A percentile compares a stretch with the other conserved stretches of the same genome.
phyloP scores from a whole-genome alignment of 768 basidiomycete species.

The Rhizopogon vulgaris region DNA sequence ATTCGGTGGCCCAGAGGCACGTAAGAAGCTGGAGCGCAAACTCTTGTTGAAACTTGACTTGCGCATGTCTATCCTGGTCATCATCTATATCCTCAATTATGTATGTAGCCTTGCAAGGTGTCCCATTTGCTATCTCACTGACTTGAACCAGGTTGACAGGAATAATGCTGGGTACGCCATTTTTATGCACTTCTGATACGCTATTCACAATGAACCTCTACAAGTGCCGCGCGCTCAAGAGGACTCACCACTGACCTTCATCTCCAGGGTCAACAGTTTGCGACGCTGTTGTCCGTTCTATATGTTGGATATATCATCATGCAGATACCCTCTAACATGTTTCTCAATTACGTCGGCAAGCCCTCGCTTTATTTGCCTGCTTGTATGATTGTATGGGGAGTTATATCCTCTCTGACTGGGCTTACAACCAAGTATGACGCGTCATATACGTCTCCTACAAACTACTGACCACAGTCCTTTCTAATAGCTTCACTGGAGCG shows the following conservation, averaged over 20 bases:
- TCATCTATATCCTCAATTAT: slow-evolving; percentile 34
- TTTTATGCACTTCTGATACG: background rate
- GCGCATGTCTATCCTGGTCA: slow-evolving; percentile 47
- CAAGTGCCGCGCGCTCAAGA: slow-evolving; percentile 60
- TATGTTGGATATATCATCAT: slow-evolving; percentile 51
- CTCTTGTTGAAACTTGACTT: slow-evolving; percentile 51
- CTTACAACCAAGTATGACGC: slow-evolving; percentile 23
- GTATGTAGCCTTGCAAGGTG: slow-evolving; percentile 9
- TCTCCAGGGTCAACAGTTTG: slow-evolving; percentile 55
- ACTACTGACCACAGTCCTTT: background rate
- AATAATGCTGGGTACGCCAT: slow-evolving; percentile 57
- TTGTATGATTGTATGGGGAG: slow-evolving; percentile 70
- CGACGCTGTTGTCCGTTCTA: slow-evolving; percentile 61
- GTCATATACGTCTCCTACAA: background rate
- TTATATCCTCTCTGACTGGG: slow-evolving; percentile 44
- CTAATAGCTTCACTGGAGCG: slow-evolving; percentile 33
- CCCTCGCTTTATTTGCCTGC: slow-evolving; percentile 62
- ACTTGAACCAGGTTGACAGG: slow-evolving; percentile 48
- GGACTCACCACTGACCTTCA: slow-evolving; percentile 63
- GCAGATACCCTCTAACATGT: slow-evolving; percentile 61
- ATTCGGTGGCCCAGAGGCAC: slow-evolving; percentile 41
- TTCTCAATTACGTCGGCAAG: slow-evolving; percentile 57
- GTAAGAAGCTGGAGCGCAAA: slow-evolving; percentile 43
- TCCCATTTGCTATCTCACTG: background rate
- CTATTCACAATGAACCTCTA: slow-evolving; percentile 1